phyloP scores from a whole-genome alignment of 2,329 filamentous ascomycete genomes.

The Colletotrichum somersetense region DNA sequence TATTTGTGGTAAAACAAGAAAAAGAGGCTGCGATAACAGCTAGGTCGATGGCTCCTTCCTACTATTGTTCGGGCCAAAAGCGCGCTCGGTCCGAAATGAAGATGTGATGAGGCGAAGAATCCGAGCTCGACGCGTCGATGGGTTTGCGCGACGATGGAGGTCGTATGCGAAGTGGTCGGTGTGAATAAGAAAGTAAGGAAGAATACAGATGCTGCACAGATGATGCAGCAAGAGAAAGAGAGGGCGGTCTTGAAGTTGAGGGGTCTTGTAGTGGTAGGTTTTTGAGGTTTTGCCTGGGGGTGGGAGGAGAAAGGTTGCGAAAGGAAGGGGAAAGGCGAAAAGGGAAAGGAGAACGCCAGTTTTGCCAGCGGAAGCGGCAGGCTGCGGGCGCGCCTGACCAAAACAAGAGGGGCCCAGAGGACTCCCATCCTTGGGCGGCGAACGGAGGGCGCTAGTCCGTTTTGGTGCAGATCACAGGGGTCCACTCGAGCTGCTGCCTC shows the following conservation, averaged over 20 bases:
- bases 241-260: constrained; percentile 15
- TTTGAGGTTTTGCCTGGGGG: constrained; percentile 28
- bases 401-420: constrained; percentile 32
- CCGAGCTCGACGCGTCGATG: constrained; percentile 32
- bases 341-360: constrained; percentile 38
- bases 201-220: constrained; percentile 30
- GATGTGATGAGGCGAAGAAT: constrained; percentile 15
- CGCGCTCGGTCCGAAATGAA: constrained; percentile 29
- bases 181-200: neutral
- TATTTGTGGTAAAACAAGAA: neutral
- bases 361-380: constrained; percentile 30
- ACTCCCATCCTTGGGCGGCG: constrained; percentile 5
- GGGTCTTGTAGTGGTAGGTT: constrained; percentile 8
- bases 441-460: constrained; percentile 14
- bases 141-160: constrained; percentile 21
- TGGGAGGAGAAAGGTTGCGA: constrained; percentile 27
- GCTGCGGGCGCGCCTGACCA: constrained; percentile 40
- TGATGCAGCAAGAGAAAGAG: constrained; percentile 21
- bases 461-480: neutral
- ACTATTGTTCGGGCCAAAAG: constrained; percentile 11
- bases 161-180: constrained; percentile 23
- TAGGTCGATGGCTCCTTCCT: constrained; percentile 20
- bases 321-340: constrained; percentile 31
- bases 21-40: constrained; percentile 30
- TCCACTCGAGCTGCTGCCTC: constrained; percentile 33